phyloP scores from a whole-genome alignment of 148 eudicot species.

The Fallopia convolvulus region DNA sequence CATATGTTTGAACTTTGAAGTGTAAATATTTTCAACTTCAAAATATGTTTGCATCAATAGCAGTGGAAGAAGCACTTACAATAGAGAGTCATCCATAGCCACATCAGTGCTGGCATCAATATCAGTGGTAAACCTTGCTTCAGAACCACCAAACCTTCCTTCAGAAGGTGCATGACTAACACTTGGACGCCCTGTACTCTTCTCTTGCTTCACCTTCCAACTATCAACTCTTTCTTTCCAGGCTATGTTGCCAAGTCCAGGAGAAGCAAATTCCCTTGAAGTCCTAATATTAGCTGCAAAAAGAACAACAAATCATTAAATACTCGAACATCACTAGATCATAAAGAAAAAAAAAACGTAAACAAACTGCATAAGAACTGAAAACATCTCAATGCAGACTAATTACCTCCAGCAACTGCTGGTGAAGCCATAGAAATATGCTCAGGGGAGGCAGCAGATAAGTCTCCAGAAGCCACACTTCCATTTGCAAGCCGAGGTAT shows the following conservation, averaged over 20 bases:
- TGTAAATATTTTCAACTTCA: background rate
- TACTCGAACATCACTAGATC: background rate
- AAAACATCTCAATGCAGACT: background rate
- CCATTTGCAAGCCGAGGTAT: slow-evolving; percentile 36
- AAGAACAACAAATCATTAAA: background rate
- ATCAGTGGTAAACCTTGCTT: slow-evolving; percentile 27
- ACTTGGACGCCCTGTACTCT: slow-evolving; percentile 35
- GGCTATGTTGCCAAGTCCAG: slow-evolving; percentile 42
- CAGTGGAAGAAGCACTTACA: slow-evolving; percentile 24
- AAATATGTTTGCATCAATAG: background rate
- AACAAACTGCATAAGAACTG: background rate
- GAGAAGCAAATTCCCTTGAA: slow-evolving; percentile 43
- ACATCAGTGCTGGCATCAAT: slow-evolving; percentile 44
- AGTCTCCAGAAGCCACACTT: slow-evolving; percentile 37
- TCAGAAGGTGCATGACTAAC: slow-evolving; percentile 47
- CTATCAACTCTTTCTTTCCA: slow-evolving; percentile 49
- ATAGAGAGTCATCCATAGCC: slow-evolving; percentile 32
- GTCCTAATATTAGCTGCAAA: slow-evolving; percentile 33
- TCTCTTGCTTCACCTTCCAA: slow-evolving; percentile 42
- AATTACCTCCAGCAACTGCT: slow-evolving; percentile 33
- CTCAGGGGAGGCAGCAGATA: slow-evolving; percentile 39
- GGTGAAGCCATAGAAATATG: slow-evolving; percentile 34
- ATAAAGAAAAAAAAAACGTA: background rate
- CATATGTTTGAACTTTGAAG: background rate
- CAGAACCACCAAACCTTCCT: slow-evolving; percentile 24